Conservation (phyloP, 768 basidiomycete species). For the Suillus variegatus region DNA sequence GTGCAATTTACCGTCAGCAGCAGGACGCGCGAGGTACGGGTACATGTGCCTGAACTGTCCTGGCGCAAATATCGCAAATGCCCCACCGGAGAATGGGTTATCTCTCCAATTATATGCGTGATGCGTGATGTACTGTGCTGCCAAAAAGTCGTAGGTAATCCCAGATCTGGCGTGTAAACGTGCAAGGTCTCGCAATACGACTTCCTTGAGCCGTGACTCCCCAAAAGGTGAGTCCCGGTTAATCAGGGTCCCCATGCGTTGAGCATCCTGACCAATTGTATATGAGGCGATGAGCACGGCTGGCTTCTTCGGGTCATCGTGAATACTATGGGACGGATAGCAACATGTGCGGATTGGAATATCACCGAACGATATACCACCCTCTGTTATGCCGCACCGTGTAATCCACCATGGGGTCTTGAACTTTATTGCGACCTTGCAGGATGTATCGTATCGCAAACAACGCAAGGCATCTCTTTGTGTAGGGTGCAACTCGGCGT, state of each 20-base stretch:
- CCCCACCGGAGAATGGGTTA: neutral
- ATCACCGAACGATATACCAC: neutral
- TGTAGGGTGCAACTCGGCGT: neutral
- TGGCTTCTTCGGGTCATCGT: conserved; percentile 1
- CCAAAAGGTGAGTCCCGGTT: neutral
- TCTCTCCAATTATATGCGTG: neutral
- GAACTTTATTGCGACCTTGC: conserved; percentile 4
- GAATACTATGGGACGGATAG: neutral
- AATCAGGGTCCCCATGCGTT: neutral
- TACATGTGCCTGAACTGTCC: conserved; percentile 3
- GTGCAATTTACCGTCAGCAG: neutral
- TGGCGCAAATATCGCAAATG: neutral
- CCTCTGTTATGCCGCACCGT: neutral
- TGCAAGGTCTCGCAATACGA: neutral
- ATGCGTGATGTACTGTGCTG: neutral
- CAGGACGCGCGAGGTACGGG: neutral
- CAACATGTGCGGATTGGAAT: neutral
- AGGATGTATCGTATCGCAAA: neutral
- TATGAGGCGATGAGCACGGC: neutral
- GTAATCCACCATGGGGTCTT: conserved; percentile 2
- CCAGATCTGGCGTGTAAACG: conserved; percentile 1
- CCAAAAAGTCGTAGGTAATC: conserved; percentile 1
- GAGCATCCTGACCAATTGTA: neutral
- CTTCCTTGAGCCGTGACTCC: neutral
- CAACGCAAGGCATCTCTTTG: neutral